A percentile compares a stretch with the other conserved stretches of the same genome.
Conservation (phyloP, 495 filamentous ascomycete genomes). For the Xylaria telfairii region DNA sequence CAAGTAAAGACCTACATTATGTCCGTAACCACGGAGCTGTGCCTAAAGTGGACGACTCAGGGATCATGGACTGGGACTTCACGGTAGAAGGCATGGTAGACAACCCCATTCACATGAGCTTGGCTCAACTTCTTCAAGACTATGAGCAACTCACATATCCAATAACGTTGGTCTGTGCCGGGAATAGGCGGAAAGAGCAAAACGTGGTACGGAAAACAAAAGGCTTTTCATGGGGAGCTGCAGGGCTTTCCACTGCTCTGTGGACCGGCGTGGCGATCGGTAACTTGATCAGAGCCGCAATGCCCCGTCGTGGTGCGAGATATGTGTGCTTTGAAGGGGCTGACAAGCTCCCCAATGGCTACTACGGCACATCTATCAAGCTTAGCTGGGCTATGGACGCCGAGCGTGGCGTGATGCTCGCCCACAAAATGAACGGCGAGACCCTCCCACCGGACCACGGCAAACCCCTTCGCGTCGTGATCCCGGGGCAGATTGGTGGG, state of each 20-base stretch:
- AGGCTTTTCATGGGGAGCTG: slow-evolving; percentile 95
- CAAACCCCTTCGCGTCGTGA: slow-evolving; percentile 80
- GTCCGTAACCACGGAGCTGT: slow-evolving; percentile 95
- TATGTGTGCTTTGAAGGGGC: slow-evolving; percentile 96
- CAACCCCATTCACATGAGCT: slow-evolving; percentile 72
- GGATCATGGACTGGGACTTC: slow-evolving; percentile 82
- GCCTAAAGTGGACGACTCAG: slow-evolving; percentile 73
- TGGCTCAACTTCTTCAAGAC: slow-evolving; percentile 75
- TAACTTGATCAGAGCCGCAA: slow-evolving; percentile 73
- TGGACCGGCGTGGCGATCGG: slow-evolving; percentile 85
- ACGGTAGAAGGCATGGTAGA: slow-evolving; percentile 86
- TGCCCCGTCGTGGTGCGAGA: slow-evolving; percentile 71
- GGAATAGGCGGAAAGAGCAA: slow-evolving; percentile 93
- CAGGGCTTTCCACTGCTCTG: slow-evolving; percentile 85
- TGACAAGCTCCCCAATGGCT: slow-evolving; percentile 87
- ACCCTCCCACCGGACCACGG: slow-evolving; percentile 85
- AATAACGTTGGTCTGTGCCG: slow-evolving; percentile 91
- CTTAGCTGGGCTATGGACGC: slow-evolving; percentile 88
- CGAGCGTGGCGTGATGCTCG: slow-evolving; percentile 85
- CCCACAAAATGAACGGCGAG: slow-evolving; percentile 94
- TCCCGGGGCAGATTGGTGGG: slow-evolving; percentile 93
- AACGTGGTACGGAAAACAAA: slow-evolving; percentile 91
- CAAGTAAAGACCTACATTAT: slow-evolving; percentile 90
- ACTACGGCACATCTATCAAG: slow-evolving; percentile 89
- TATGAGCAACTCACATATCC: slow-evolving; percentile 88